Conservation (phyloP, 2,329 filamentous ascomycete species). For the Fusarium sp. region DNA sequence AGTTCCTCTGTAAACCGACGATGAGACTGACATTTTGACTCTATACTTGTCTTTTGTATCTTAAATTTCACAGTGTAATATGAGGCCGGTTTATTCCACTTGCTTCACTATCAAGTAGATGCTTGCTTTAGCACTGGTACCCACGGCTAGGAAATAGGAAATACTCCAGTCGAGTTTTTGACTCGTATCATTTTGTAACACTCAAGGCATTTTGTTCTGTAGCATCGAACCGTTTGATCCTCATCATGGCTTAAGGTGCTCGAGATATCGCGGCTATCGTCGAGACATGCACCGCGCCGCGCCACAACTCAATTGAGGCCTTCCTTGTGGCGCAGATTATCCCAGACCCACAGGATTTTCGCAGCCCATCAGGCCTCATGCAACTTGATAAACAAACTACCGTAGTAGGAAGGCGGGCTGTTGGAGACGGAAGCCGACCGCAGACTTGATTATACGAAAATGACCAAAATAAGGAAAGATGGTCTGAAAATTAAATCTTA, state of each 20-base stretch:
- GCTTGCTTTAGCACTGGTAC: neutral
- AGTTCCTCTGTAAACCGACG: neutral
- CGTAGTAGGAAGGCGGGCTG: conserved; percentile 2
- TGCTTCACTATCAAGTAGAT: neutral
- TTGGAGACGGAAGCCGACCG: neutral
- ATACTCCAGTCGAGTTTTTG: neutral
- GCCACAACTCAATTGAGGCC: neutral
- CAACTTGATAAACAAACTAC: neutral
- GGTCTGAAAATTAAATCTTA: neutral
- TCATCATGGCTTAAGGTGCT: neutral
- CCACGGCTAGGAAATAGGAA: neutral
- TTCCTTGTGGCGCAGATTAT: neutral
- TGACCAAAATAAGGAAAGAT: neutral
- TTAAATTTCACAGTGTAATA: neutral
- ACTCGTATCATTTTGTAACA: accelerated
- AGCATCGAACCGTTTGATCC: neutral
- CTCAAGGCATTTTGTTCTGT: neutral
- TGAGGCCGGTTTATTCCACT: neutral
- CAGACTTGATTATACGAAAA: neutral
- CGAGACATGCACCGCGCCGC: neutral
- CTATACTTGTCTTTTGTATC: neutral
- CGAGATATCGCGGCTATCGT: neutral
- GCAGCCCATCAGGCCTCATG: neutral
- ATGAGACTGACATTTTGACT: neutral
- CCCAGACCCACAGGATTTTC: neutral